Base-by-base conservation (phyloP, 306 rosid species). In the Lathyrus oleraceus region DNA sequence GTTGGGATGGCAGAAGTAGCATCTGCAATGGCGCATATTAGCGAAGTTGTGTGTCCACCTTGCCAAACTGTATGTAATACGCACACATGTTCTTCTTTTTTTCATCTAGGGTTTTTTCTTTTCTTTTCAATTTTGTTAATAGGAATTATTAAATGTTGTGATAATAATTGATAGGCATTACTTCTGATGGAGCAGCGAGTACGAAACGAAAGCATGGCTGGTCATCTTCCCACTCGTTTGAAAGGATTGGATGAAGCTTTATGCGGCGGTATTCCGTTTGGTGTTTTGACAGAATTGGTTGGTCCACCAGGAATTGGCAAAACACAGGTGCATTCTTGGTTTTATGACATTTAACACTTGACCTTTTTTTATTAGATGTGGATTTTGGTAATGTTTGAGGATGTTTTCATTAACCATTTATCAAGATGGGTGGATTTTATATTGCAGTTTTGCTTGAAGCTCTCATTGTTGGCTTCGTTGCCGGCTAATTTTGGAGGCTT, bases 281-380 rank as follows among this genome's bases (percentile, higher is more conserved):
- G 97, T 77, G 94, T 86, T 76, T 66, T 94, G 76, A 94, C 98
- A 0, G 98, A 94, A 87, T 89, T 90, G 65, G 98, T 94, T 78
- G 98, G 97, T 75, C 97, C 98, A 15, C 89, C 98, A 36, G 97
- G 97, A 73, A 85, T 90, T 58, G 98, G 96, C 36, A 90, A 94
- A 83, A 94, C 98, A 23, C 97, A 94, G 82, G 97, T 85, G 68
- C 60, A 13, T 38, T 73, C 10, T 36, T 51, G 49, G 40, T 16
- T 68, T 63, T 56, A 39, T 20, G 38, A 17, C 66, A 43, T 45
- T 70, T 59, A 8, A 25, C 36, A 28, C 60, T 53, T 68, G 5
- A 60, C 1, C 0, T 60, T 59, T n/a, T 7, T 53, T 0, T 28
- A 56, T 64, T 25, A 16, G 49, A 38, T 69, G 54, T 69, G 15